Evolutionary conservation across 202 grass and related monocot genomes (phyloP), one percentile per base, ranked within the genome.

Genomic region (Schoenoplectus triqueter): DNA sequence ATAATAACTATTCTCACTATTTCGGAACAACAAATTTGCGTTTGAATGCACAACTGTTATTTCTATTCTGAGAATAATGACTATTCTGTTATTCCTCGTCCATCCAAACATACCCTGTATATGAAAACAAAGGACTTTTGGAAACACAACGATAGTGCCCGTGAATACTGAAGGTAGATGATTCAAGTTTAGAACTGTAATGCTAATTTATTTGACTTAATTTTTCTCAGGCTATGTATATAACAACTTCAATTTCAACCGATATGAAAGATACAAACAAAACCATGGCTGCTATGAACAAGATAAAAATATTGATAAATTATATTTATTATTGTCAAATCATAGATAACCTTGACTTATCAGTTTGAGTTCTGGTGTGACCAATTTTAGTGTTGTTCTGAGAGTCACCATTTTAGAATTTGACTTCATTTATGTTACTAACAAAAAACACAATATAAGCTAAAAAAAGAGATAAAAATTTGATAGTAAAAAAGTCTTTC

Each of bases 241-340:
- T 93, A 0, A 92, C 90, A 42, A 99, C 96, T 84, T 99, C 96
- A 86, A 99, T 99, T 87, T 99, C 96, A 80, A 88, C 96, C 86
- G 96, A 93, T 76, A 99, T 99, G 96, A 99, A 99, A 87, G 96
- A 93, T 65, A 93, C 93, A 86, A 99, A 94, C 87, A 99, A 94
- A 94, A 93, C 93, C 61, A 99, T 99, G 96, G 84, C 96, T 83
- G 91, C 95, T 39, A 98, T 98, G 95, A 98, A 98, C 88, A 98
- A 98, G 95, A 92, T 98, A 87, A 6, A 57, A 63, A 49, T 69
- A 50, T 80, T 65, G 48, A 52, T 63, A 83, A 15, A 75, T 82
- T 83, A 82, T 40, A 65, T 62, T n/a, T n/a, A 46, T 10, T 81
- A 69, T 75, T 83, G 7, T 60, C 73, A 22, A 81, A 69, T 6